Evolutionary conservation across 345 rosid genomes (phyloP), one percentile per base, ranked within the genome.

Genomic region (Aurinia saxatilis): DNA sequence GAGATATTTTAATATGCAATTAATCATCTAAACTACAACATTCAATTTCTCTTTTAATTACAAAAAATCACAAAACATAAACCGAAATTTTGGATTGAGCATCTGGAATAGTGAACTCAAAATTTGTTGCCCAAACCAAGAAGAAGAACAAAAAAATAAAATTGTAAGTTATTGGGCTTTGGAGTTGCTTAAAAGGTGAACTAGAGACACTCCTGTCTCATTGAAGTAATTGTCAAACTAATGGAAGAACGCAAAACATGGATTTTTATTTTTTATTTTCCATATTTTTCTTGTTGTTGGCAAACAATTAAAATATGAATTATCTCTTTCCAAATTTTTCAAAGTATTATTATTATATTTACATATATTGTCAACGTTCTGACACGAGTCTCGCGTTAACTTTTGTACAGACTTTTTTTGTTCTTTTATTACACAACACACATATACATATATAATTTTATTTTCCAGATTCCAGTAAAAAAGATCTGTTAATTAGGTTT

Each of bases 241-340:
- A 67, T 50, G 11, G 45, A 58, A 38, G 63, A 62, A 54, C 74
- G 63, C 74, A 70, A 60, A 70, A 62, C 68, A 70, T 54, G 50
- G 36, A 61, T 17, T 23, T 15, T 29, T 58, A 15, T 41, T 11
- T 46, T 38, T 6, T 13, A 1, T 46, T 38, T 47, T 17, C 9
- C 0, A 13, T 14, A 50, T 52, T 13, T 6, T 21, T 21, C 4
- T 21, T 21, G 31, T 27, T 4, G 5, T 27, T 27, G 31, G 31
- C 6, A 27, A 27, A 27, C 31, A 27, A 27, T 27, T 4, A n/a
- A 19, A 45, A 16, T 17, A n/a, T n/a, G n/a, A n/a, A n/a, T n/a
- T n/a, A 9, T 33, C 58, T 36, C 23, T 15, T 8, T 53, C 44
- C 52, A 45, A 64, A 31, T 18, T 51, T 18, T 18, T 6, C 8